A percentile compares a stretch with the other conserved stretches of the same genome.
Conservation (phyloP, 2,329 filamentous ascomycete species). For the Monilinia fructigena region DNA sequence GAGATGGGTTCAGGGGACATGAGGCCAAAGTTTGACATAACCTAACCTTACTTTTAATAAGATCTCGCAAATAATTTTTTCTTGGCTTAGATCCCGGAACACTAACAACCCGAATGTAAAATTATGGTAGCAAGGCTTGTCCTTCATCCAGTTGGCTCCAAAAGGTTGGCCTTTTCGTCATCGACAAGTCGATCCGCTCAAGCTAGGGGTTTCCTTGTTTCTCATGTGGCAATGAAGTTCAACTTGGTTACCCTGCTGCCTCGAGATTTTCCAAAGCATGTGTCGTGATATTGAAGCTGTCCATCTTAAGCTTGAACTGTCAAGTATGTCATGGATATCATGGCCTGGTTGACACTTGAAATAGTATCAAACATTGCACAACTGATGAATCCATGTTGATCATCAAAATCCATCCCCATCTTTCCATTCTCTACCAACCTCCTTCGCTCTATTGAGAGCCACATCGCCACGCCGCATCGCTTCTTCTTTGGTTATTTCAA, state of each 20-base stretch:
- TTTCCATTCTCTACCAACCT: conserved; percentile 31
- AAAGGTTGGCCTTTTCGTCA: not conserved
- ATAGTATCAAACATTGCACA: not conserved
- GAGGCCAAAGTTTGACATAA: not conserved
- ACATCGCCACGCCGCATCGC: conserved; percentile 33
- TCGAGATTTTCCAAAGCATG: not conserved
- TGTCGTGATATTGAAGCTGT: not conserved
- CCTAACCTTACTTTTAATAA: not conserved
- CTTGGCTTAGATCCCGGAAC: not conserved
- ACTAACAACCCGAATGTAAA: not conserved
- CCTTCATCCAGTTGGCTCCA: too few relatives aligned
- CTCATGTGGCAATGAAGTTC: not conserved
- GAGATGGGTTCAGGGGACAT: not conserved
- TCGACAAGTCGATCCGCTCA: not conserved
- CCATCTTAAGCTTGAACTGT: not conserved
- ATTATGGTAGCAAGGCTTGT: not conserved
- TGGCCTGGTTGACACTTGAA: not conserved
- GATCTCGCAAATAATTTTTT: not conserved
- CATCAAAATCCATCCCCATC: conserved; percentile 29
- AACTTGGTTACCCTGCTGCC: too few relatives aligned
- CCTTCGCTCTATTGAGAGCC: conserved; percentile 29
- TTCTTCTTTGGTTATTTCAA: conserved; percentile 23
- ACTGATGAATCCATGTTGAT: not conserved
- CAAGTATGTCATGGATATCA: too few relatives aligned
- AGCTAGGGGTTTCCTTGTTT: not conserved